These are phyloP conservation scores for Colletotrichum neosansevieriae DNA, from an alignment of 2,329 filamentous ascomycete species.

Conservation along the genomic window DNA sequence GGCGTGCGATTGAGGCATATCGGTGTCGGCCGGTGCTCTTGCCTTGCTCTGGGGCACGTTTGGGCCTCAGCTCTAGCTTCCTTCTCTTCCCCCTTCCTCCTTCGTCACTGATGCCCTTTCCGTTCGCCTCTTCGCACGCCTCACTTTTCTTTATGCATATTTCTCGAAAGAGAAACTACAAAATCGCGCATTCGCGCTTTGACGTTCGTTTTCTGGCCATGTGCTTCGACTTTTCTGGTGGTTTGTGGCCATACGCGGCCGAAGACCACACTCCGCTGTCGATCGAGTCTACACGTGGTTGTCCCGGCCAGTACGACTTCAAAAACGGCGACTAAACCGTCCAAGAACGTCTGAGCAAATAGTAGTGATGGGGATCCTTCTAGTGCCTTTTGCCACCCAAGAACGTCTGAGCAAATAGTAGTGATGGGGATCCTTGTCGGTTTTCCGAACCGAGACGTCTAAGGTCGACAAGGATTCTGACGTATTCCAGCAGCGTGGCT, in stretches of 20 bases:
- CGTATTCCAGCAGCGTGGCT: background rate
- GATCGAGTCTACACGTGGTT: background rate
- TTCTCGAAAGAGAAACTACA: no score
- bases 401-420: background rate
- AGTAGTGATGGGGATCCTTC: no score
- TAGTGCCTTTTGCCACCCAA: no score
- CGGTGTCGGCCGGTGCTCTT: background rate
- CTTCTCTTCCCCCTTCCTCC: background rate
- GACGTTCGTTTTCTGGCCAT: background rate
- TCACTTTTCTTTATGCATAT: background rate
- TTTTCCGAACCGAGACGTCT: background rate
- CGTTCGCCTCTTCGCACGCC: background rate
- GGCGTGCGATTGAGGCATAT: background rate
- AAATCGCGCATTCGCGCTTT: background rate
- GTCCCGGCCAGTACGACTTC: background rate
- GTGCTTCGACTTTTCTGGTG: background rate
- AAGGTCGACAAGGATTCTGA: background rate
- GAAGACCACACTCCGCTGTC: background rate
- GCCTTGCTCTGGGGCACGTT: background rate
- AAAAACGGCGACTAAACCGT: background rate
- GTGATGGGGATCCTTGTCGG: no score
- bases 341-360: background rate
- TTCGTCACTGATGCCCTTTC: background rate
- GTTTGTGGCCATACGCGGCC: background rate
- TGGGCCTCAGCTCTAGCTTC: conserved; percentile 1